Evolutionary conservation across 73 alveolate species (phyloP).

Genomic region (Tetrahymena malaccensis): DNA sequence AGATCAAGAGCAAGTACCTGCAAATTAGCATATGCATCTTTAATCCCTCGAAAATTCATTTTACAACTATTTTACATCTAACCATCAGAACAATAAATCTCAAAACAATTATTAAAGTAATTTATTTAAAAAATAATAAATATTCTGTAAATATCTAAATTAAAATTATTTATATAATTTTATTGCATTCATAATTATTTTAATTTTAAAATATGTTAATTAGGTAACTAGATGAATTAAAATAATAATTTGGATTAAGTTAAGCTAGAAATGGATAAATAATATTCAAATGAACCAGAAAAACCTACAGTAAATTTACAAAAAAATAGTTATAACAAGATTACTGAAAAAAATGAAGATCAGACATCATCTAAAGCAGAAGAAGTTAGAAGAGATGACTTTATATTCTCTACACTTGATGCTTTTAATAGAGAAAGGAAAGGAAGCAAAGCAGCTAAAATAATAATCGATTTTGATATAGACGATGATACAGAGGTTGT

Average conservation of each 20-base stretch:
- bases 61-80: background rate
- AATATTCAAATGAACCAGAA: background rate
- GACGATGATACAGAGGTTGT: background rate
- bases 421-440: background rate
- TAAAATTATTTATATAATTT: too few species aligned
- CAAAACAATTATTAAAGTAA: background rate
- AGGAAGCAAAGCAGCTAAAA: background rate
- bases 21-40: background rate
- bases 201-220: too few species aligned
- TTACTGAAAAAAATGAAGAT: background rate
- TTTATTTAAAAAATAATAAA: background rate
- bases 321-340: background rate
- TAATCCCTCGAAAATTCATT: background rate
- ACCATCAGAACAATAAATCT: background rate
- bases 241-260: background rate
- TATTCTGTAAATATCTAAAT: too few species aligned
- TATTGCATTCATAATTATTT: too few species aligned
- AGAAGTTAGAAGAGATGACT: background rate
- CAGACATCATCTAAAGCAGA: background rate
- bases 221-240: background rate
- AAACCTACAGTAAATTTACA: background rate
- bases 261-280: background rate
- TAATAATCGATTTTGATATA: background rate
- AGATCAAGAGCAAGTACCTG: background rate
- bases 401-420: background rate